Conservation (phyloP, 306 rosid genomes). For the Gillenia trifoliata region DNA sequence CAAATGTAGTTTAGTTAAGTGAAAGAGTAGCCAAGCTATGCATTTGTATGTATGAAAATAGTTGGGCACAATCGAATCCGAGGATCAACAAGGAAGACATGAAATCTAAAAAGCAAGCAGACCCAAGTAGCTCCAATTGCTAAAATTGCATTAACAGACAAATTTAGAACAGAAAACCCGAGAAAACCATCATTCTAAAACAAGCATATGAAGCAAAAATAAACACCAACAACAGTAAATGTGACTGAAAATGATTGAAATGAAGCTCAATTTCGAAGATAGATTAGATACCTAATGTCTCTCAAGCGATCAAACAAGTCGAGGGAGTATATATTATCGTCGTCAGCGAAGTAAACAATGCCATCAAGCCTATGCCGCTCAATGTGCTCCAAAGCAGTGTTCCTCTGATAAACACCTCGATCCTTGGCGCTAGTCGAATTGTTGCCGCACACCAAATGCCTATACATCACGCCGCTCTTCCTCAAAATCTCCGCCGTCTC, state of each 20-base stretch:
- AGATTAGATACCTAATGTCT: constrained; percentile 53
- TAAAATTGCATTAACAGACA: background rate
- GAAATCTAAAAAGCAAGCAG: background rate
- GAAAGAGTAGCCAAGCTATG: background rate
- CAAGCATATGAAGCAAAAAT: constrained; percentile 4
- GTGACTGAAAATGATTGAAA: background rate
- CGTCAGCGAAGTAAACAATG: constrained; percentile 91
- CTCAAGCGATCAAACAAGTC: constrained; percentile 75
- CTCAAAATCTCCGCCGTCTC: constrained; percentile 91
- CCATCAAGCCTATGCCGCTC: constrained; percentile 82
- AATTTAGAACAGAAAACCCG: background rate
- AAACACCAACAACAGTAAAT: background rate
- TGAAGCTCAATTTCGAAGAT: background rate
- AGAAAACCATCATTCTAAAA: background rate
- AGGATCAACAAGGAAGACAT: background rate
- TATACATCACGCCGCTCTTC: constrained; percentile 86
- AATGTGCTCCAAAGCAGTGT: constrained; percentile 89
- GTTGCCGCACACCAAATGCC: constrained; percentile 76
- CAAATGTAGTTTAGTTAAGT: background rate
- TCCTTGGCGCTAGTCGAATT: constrained; percentile 66
- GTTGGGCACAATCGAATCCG: background rate
- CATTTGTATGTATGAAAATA: background rate
- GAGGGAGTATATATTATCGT: constrained; percentile 79
- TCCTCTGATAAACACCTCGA: constrained; percentile 94
- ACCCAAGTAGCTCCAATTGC: background rate